Evolutionary conservation across 768 basidiomycete species (phyloP), one percentile per base, ranked within the genome.

Genomic region (Mycena rosella): DNA sequence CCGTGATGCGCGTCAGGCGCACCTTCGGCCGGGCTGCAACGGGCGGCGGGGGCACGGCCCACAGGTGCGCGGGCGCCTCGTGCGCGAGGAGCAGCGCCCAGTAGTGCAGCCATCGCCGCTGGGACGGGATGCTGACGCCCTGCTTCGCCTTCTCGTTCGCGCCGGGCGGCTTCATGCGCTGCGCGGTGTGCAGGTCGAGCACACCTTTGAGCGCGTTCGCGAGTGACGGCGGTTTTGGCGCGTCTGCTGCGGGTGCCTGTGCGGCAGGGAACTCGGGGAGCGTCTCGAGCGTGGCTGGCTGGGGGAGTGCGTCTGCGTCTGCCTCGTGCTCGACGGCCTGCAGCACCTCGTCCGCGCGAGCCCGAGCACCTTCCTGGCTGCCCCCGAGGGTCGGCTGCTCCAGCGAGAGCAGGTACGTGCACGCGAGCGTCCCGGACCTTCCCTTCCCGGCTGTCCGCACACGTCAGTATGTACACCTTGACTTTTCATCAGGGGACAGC

Each of bases 381-480:
- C 84, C 79, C 72, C 85, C 80, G 5, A 86, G 77, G 32, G 80
- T 78, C 0, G 87, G 65, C 44, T 80, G 80, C 24, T 85, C 83
- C 3, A 88, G 80, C 0, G 92, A 85, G 17, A 96, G 86, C 3
- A 96, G 83, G 76, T 95, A 94, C 13, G 93, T 84, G 75, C 95
- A 95, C 0, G 94, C 92, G 69, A 96, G 86, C 0, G 92, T 95
- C 11, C 95, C 95, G 0, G 94, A 95, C 59, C 95, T 85, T 17
- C 94, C 94, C 77, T 96, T 92, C 0, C 92, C 91, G 57, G 91
- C 92, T 92, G 59, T 20, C 24, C n/a, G 17, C 64, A 22, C 27
- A 32, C 22, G 38, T 42, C 14, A 34, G 36, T 18, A 47, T 52
- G 27, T 17, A 30, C 3, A n/a, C 11, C 3, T 10, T 2, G 3